phyloP scores from a whole-genome alignment of 768 basidiomycete genomes.

The Panaeolus cyanescens region DNA sequence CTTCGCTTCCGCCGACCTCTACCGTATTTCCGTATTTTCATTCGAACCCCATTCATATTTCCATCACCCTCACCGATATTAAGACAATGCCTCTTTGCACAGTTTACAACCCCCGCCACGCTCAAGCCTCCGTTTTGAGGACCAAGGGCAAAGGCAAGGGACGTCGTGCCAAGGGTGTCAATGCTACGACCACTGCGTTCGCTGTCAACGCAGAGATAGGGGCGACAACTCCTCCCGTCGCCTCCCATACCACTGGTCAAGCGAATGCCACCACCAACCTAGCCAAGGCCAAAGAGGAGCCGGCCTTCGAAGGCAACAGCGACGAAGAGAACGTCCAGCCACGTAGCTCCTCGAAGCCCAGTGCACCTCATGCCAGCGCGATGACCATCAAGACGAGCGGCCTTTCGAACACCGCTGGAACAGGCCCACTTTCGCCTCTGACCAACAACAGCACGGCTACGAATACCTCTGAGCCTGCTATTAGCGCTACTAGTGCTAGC shows the following conservation, averaged over 20 bases:
- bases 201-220: background rate
- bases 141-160: background rate
- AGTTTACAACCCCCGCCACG: background rate
- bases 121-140: background rate
- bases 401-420: background rate
- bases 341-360: no score
- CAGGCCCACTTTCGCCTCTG: background rate
- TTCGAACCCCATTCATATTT: no score
- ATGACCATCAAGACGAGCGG: background rate
- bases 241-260: slow-evolving; percentile 9
- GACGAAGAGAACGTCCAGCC: background rate
- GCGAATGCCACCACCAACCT: slow-evolving; percentile 1
- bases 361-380: no score
- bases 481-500: background rate
- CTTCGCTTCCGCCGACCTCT: background rate
- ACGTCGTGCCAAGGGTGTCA: background rate
- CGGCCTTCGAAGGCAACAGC: background rate
- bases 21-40: no score
- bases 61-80: background rate
- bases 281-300: background rate
- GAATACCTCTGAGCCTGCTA: background rate
- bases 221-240: slow-evolving; percentile 10
- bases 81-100: background rate
- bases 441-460: background rate
- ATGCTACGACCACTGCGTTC: background rate